Evolutionary conservation across 306 rosid species (phyloP).

Genomic region (Dryas octopetala): DNA sequence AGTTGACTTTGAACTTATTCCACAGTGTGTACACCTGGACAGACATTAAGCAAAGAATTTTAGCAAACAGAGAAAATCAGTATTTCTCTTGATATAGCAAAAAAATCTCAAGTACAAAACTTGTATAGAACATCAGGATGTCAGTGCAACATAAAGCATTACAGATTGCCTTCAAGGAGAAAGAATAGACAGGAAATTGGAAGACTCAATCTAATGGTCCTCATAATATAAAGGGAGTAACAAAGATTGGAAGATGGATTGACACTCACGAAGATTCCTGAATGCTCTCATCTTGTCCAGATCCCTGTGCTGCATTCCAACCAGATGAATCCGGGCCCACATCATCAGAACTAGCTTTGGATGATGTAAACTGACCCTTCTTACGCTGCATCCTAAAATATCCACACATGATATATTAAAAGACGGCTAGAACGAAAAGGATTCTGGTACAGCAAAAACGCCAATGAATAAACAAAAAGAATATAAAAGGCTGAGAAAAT

Average conservation of each 20-base stretch:
- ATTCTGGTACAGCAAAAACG: neutral
- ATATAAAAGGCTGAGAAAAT: neutral
- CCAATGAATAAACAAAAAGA: neutral
- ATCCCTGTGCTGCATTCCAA: slow-evolving; percentile 32
- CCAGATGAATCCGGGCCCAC: slow-evolving; percentile 35
- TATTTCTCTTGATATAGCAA: neutral
- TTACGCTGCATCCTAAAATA: slow-evolving; percentile 58
- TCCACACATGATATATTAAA: neutral
- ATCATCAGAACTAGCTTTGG: slow-evolving; percentile 46
- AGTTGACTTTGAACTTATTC: slow-evolving; percentile 51
- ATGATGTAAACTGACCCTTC: slow-evolving; percentile 55
- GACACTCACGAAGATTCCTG: slow-evolving; percentile 48
- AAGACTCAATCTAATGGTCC: neutral
- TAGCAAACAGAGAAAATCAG: neutral
- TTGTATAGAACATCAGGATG: neutral
- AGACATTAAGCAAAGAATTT: slow-evolving; percentile 3
- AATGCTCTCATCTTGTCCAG: slow-evolving; percentile 52
- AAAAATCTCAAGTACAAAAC: neutral
- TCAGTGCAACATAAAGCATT: neutral
- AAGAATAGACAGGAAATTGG: slow-evolving; percentile 15
- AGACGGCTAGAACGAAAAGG: neutral
- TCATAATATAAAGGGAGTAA: neutral
- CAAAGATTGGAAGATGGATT: neutral
- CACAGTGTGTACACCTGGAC: slow-evolving; percentile 53
- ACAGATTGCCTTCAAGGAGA: neutral